Base-by-base conservation (phyloP, 108 stramenopile species). In the Conticribra weissflogii region DNA sequence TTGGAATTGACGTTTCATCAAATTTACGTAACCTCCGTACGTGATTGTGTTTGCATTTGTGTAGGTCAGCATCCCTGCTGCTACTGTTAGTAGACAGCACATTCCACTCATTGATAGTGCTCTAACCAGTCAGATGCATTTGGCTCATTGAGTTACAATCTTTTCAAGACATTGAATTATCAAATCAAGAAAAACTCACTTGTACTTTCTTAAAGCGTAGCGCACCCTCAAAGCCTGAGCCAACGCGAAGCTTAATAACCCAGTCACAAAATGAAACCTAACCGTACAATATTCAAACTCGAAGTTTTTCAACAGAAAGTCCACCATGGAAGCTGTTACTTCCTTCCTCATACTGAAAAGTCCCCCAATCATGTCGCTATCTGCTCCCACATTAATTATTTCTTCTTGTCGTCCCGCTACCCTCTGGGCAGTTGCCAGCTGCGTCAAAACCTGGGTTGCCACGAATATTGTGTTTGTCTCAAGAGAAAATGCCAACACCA, bases 401-500 rank as follows among this genome's bases (percentile, higher is more conserved):
- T 32, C 49, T 30, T 74, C 57, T 5, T 51, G 28, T 18, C 50
- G 41, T 32, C 47, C 32, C 29, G 36, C 17, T 15, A n/a, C n/a
- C n/a, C n/a, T n/a, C n/a, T n/a, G n/a, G n/a, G 68, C 34, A 2
- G 74, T 77, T 14, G 76, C 76, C 56, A 72, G 65, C 28, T 71
- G 63, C 25, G 76, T 77, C 24, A 72, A 65, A 0, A 77, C 76
- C 28, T 77, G 76, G 0, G 76, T 77, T 0, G 76, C 70, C 44
- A 72, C 63, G 64, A 77, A 77, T 17, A 77, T 77, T 21, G 75
- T 76, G 47, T 63, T 60, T n/a, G 67, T 64, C 54, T 76, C 75
- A 17, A 76, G 27, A 63, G 60, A 71, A 63, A 76, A 76, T 31
- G 75, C 70, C 62, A 76, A 55, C 0, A 76, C 54, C 75, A 76